Percentiles rank a stretch among this genome's conserved stretches.
Evolutionary conservation across 768 basidiomycete species (phyloP).

Genomic region (Suillus placidus): DNA sequence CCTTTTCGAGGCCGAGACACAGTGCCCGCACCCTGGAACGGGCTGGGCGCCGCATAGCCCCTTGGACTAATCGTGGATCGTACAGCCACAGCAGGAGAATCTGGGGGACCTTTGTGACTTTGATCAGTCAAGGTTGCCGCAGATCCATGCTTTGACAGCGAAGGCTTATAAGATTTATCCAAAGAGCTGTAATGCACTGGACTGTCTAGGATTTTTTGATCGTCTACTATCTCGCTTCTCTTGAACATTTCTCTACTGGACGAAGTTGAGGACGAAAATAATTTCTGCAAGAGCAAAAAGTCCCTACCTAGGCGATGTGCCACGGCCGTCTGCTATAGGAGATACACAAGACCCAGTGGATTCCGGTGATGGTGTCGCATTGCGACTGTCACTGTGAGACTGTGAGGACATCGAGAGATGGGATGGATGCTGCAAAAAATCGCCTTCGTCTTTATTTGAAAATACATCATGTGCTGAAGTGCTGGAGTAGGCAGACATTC

Average conservation of each 20-base stretch:
- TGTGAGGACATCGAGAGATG: conserved; percentile 62
- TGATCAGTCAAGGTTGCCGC: conserved; percentile 36
- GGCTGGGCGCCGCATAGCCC: conserved; percentile 49
- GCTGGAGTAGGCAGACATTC: conserved; percentile 57
- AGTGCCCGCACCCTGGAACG: conserved; percentile 32
- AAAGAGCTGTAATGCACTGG: conserved; percentile 20
- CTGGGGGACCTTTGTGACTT: conserved; percentile 35
- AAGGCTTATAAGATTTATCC: conserved; percentile 24
- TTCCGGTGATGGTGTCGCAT: neutral
- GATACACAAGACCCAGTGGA: conserved; percentile 9
- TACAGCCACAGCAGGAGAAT: conserved; percentile 26
- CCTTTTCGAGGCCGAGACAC: conserved; percentile 29
- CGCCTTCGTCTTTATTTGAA: conserved; percentile 41
- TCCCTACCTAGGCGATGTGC: conserved; percentile 10
- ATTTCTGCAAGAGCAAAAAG: neutral
- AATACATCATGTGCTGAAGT: conserved; percentile 49
- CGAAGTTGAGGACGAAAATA: neutral
- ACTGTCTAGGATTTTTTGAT: neutral
- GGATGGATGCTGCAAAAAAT: conserved; percentile 49
- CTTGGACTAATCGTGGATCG: conserved; percentile 50
- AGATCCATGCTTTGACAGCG: conserved; percentile 31
- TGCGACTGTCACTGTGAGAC: conserved; percentile 36
- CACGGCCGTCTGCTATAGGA: conserved; percentile 11
- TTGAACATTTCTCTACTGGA: neutral
- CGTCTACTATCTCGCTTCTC: neutral